Conservation (phyloP, 768 basidiomycete genomes). For the Amyloporia xantha region DNA sequence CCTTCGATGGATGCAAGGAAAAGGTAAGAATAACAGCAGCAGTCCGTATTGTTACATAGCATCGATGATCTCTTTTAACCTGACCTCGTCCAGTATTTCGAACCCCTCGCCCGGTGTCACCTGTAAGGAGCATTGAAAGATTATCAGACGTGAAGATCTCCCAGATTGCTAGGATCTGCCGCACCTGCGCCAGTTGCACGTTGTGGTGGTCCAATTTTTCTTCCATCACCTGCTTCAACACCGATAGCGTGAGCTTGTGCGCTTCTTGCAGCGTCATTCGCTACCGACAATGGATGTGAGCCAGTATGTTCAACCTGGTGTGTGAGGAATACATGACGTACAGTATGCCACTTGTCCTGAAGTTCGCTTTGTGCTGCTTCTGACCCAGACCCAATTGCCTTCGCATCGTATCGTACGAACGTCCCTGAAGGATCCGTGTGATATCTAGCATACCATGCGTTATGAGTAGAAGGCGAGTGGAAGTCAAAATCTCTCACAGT, state of each 20-base stretch:
- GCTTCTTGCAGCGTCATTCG: conserved; percentile 90
- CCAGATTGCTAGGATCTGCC: conserved; percentile 11
- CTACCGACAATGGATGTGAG: conserved; percentile 36
- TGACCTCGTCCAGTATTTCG: conserved; percentile 76
- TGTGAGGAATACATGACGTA: conserved; percentile 25
- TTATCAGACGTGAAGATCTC: no score
- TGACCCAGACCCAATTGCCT: conserved; percentile 96
- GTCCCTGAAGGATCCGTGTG: conserved; percentile 99
- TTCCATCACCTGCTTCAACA: conserved; percentile 99
- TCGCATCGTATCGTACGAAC: conserved; percentile 93
- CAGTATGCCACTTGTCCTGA: conserved; percentile 96
- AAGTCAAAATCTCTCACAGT: conserved; percentile 49
- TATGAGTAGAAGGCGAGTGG: neutral
- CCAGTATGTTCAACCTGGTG: neutral
- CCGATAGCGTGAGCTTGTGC: conserved; percentile 76
- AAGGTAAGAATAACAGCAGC: neutral
- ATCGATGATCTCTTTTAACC: conserved; percentile 80
- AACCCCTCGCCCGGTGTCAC: conserved; percentile 84
- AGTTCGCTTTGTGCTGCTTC: conserved; percentile 96
- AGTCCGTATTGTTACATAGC: conserved; percentile 18
- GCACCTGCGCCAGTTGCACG: conserved; percentile 90
- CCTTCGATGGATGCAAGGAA: neutral
- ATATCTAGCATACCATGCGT: conserved; percentile 45
- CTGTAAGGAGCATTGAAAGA: conserved; percentile 31
- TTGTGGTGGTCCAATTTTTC: conserved; percentile 99